phyloP scores from a whole-genome alignment of 306 rosid genomes.

The Fragaria nilgerrensis region DNA sequence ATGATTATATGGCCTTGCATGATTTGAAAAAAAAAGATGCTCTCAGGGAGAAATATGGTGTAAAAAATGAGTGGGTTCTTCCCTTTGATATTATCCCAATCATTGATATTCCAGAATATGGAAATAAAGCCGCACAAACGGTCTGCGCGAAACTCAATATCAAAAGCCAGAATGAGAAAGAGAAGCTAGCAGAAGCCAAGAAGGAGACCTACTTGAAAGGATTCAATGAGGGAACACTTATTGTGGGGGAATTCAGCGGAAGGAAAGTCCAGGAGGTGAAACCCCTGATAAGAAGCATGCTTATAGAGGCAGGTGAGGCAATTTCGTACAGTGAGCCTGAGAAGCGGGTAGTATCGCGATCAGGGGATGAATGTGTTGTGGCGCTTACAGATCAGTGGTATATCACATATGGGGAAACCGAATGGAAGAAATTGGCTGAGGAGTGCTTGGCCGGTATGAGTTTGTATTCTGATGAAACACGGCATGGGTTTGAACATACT shows the following conservation, averaged over 20 bases:
- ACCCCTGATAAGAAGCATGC: no score
- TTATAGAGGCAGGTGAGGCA: no score
- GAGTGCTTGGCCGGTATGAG: no score
- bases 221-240: constrained; percentile 81
- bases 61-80: constrained; percentile 86
- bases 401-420: no score
- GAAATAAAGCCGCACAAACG: constrained; percentile 77
- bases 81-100: constrained; percentile 85
- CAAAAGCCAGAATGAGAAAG: constrained; percentile 90
- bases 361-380: no score
- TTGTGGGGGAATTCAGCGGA: constrained; percentile 35
- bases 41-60: constrained; percentile 68
- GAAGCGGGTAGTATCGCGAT: no score
- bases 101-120: constrained; percentile 71
- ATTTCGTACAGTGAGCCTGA: no score
- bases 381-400: no score
- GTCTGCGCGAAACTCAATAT: constrained; percentile 82
- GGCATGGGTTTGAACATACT: constrained; percentile 90
- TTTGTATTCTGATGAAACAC: constrained; percentile 22
- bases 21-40: constrained; percentile 80
- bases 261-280: no score
- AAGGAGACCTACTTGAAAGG: constrained; percentile 88
- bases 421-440: no score
- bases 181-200: constrained; percentile 93
- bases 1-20: constrained; percentile 89